Evolutionary conservation across 202 grass and related monocot genomes (phyloP), one percentile per base, ranked within the genome.

Genomic region (Thinopyrum obtusiflorum): DNA sequence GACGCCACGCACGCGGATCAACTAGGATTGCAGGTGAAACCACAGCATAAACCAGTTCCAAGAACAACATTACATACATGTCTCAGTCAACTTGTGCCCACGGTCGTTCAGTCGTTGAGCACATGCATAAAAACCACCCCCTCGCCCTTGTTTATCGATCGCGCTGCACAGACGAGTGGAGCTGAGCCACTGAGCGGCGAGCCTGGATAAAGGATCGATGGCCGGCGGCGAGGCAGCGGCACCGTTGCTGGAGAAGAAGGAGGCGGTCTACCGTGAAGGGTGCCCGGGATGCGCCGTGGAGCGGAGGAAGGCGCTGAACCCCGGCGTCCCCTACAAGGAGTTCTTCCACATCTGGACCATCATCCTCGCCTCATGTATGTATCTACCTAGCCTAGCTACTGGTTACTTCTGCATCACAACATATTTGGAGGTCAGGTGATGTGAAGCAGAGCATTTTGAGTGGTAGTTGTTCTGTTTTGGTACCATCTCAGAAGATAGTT

Each of bases 291-390:
- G 89, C 68, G 73, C 24, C 20, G 31, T 82, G 29, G 86, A 91
- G 3, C 24, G 61, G 25, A 61, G 76, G 78, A 91, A 88, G 86
- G 55, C 26, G 40, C 4, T 47, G 40, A 81, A 82, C 57, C 12
- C 23, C 4, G 89, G 62, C 23, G 24, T 84, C 37, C 89, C 85
- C 20, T 89, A 89, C 86, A 17, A 20, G 17, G 37, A 65, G 3
- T 91, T 85, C 83, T 35, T 73, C 68, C 80, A 82, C 11, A 86
- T 94, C 73, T 92, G 87, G 89, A 29, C 83, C 23, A 27, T 92
- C 65, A 92, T 78, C 40, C 82, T 94, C 28, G 87, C 78, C 76
- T 80, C 83, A 11, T 70, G 88, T 90, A 87, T 21, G 26, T 20
- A 33, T 20, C 3, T 28, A 25, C 2, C 1, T 13, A 31, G n/a